Base-by-base conservation (phyloP, 495 filamentous ascomycete species). In the Annulohypoxylon stygium region DNA sequence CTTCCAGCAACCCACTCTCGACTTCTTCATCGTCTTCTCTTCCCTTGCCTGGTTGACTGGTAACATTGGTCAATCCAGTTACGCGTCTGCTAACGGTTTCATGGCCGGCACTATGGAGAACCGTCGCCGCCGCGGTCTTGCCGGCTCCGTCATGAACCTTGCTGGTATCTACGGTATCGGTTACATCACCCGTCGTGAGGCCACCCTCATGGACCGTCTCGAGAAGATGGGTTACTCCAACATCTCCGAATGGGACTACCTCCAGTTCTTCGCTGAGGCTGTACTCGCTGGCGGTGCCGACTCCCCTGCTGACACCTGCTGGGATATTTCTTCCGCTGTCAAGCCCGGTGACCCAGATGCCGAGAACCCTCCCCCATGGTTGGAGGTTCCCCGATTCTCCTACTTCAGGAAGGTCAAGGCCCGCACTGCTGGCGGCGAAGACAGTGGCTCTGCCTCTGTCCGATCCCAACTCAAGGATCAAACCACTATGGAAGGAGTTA, bases 21-120 rank as follows among this genome's bases (percentile, higher is more conserved):
- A 89, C 69, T 90, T 89, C 78, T 89, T 89, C 76, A 76, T 88
- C 26, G 75, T 81, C 12, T 81, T 87, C 26, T 87, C 86, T 10
- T 89, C 88, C 4, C 58, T 88, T 0, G 70, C 80, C 1, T 80
- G 78, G 18, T 67, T 86, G 3, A 57, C 82, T 47, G 87, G 88
- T 2, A 82, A 83, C 66, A 59, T 64, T 4, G 81, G 81, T 0
- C 88, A 90, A 66, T 71, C 80, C 30, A 83, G 79, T 26, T 89
- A 89, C 68, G 78, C 79, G 4, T 83, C 85, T 1, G 83, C 82
- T 7, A 88, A 87, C 67, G 80, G 81, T n/a, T 89, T 82, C 71
- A 81, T 87, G 39, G 81, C 37, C 2, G 59, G 61, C 9, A 50
- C 85, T 0, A 75, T 75, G 0, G 37, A 39, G 0, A 71, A 83